Evolutionary conservation across 140 eudicot species (phyloP).

Genomic region (Stevia rebaudiana): DNA sequence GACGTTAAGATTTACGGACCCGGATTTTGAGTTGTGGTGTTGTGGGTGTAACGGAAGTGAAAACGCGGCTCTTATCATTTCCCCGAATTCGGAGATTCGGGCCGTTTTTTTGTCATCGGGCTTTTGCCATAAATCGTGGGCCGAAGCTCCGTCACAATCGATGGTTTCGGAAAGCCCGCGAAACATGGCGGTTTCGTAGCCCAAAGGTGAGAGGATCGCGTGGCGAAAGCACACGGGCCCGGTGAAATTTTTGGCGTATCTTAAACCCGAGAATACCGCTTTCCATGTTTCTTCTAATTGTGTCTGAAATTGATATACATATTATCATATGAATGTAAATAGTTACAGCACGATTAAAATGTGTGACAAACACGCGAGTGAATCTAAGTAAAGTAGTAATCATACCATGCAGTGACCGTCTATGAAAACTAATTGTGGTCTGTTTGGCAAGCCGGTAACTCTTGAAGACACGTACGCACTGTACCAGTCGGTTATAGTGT

Average conservation of each 20-base stretch:
- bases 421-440: constrained; percentile 77
- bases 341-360: too few species aligned
- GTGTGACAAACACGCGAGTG: background rate
- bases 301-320: constrained; percentile 43
- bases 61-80: constrained; percentile 86
- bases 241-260: constrained; percentile 73
- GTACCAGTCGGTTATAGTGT: constrained; percentile 96
- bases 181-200: constrained; percentile 85
- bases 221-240: constrained; percentile 90
- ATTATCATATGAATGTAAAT: background rate
- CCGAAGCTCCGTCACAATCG: constrained; percentile 68
- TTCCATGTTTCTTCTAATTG: constrained; percentile 90
- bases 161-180: constrained; percentile 62
- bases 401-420: constrained; percentile 93
- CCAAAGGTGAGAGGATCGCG: constrained; percentile 78
- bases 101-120: constrained; percentile 76
- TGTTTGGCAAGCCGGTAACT: constrained; percentile 83
- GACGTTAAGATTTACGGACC: constrained; percentile 39
- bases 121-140: constrained; percentile 64
- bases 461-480: constrained; percentile 90
- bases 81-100: constrained; percentile 84
- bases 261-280: constrained; percentile 72
- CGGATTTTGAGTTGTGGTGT: constrained; percentile 31
- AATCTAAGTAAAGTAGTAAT: background rate
- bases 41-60: constrained; percentile 60